phyloP scores from a whole-genome alignment of 2,329 filamentous ascomycete species.

The Drechslerella coelobrocha region DNA sequence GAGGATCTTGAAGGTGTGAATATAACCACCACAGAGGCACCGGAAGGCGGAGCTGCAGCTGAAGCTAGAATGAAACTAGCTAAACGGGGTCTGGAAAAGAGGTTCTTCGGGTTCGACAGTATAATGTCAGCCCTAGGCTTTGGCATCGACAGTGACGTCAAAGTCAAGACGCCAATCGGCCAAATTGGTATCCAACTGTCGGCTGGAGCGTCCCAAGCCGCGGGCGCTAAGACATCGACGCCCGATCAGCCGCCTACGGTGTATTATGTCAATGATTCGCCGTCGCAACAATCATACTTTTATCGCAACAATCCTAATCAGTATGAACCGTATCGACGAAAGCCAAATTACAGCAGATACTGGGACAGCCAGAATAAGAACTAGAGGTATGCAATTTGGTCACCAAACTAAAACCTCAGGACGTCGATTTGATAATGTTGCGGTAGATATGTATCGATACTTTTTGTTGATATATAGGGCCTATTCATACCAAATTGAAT shows the following conservation, averaged over 20 bases:
- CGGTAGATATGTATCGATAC: too few relatives aligned
- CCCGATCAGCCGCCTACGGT: not conserved
- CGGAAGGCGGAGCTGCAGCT: not conserved
- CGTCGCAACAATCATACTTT: too few relatives aligned
- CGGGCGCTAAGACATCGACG: not conserved
- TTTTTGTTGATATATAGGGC: too few relatives aligned
- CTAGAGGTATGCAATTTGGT: too few relatives aligned
- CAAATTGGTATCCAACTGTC: constrained; percentile 17
- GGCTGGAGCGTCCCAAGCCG: not conserved
- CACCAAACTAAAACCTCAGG: too few relatives aligned
- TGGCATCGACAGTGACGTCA: not conserved
- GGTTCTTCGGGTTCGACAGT: constrained; percentile 23
- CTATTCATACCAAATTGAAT: too few relatives aligned
- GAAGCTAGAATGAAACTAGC: not conserved
- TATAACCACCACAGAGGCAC: not conserved
- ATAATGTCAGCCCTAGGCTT: too few relatives aligned
- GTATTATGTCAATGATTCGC: constrained; percentile 2
- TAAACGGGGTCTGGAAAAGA: constrained; percentile 17
- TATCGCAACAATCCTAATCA: too few relatives aligned
- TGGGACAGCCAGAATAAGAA: too few relatives aligned
- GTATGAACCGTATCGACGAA: too few relatives aligned
- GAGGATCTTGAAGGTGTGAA: constrained; percentile 4
- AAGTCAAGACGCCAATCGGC: not conserved
- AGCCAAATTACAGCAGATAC: too few relatives aligned
- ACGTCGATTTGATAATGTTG: too few relatives aligned